phyloP scores from a whole-genome alignment of 1,284 basidiomycete species.

The Malassezia pachydermatis region DNA sequence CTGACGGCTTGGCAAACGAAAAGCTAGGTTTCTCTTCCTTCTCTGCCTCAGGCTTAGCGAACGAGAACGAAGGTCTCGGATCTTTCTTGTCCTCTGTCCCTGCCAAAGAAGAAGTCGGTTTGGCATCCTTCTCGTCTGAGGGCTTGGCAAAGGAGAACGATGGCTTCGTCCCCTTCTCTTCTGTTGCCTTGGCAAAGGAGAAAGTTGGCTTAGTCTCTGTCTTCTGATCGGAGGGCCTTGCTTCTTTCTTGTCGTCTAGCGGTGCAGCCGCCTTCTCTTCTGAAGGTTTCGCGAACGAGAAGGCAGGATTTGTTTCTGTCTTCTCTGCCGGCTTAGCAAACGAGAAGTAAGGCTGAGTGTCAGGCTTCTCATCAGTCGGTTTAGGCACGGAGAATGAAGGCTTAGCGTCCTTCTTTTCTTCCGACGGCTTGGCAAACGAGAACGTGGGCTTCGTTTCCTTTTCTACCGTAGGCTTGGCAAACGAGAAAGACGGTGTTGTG shows the following conservation, averaged over 20 bases:
- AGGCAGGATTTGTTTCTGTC: neutral
- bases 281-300: neutral
- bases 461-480: neutral
- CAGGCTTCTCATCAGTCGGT: neutral
- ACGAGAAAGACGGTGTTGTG: neutral
- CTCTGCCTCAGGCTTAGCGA: too few relatives aligned
- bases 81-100: neutral
- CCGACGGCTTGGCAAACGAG: constrained; percentile 5
- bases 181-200: constrained; percentile 3
- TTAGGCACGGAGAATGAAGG: neutral
- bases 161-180: neutral
- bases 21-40: neutral
- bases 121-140: neutral
- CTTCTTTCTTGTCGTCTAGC: neutral
- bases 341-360: neutral
- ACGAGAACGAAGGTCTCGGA: neutral
- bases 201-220: neutral
- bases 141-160: neutral
- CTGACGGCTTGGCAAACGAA: neutral
- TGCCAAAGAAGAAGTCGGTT: neutral
- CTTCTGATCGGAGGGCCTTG: neutral
- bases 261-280: neutral
- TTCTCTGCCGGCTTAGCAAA: neutral
- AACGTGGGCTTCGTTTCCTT: neutral
- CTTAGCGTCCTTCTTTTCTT: neutral